Evolutionary conservation across 495 filamentous ascomycete species (phyloP).

Genomic region (Penicillium cosmopolitanum): DNA sequence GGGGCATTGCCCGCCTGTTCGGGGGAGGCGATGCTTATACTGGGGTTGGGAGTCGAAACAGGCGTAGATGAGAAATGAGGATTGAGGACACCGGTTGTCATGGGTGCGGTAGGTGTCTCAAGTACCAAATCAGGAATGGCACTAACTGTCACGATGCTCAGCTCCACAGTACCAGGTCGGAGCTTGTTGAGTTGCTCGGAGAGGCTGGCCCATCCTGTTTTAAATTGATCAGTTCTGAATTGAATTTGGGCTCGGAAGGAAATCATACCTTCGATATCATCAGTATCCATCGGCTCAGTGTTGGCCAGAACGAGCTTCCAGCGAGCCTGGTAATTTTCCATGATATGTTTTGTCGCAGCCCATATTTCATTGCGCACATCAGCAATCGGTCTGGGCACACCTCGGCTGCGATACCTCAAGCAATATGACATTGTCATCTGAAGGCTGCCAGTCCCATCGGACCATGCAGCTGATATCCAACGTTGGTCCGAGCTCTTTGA

Average conservation of each 20-base stretch:
- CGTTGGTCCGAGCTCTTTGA: conserved; percentile 77
- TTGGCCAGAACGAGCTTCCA: conserved; percentile 84
- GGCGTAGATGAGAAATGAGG: conserved; percentile 41
- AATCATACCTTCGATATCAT: conserved; percentile 67
- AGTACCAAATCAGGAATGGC: conserved; percentile 68
- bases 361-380: conserved; percentile 82
- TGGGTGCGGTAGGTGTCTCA: conserved; percentile 33
- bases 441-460: conserved; percentile 76
- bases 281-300: conserved; percentile 68
- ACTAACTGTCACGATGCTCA: conserved; percentile 69
- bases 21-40: conserved; percentile 45
- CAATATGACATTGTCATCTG: conserved; percentile 82
- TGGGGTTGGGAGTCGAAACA: conserved; percentile 53
- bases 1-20: conserved; percentile 44
- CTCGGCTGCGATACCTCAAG: conserved; percentile 65
- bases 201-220: conserved; percentile 50
- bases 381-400: conserved; percentile 55
- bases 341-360: conserved; percentile 77
- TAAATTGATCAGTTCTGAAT: conserved; percentile 4
- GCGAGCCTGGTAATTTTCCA: conserved; percentile 68
- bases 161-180: conserved; percentile 48
- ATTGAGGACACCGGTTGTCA: conserved; percentile 39
- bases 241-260: conserved; percentile 5
- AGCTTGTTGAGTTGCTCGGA: conserved; percentile 50
- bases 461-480: conserved; percentile 94